Percentiles rank a stretch among this genome's conserved stretches.
Evolutionary conservation across 1,284 basidiomycete genomes (phyloP).

Genomic region (Phenoliferia sp.): DNA sequence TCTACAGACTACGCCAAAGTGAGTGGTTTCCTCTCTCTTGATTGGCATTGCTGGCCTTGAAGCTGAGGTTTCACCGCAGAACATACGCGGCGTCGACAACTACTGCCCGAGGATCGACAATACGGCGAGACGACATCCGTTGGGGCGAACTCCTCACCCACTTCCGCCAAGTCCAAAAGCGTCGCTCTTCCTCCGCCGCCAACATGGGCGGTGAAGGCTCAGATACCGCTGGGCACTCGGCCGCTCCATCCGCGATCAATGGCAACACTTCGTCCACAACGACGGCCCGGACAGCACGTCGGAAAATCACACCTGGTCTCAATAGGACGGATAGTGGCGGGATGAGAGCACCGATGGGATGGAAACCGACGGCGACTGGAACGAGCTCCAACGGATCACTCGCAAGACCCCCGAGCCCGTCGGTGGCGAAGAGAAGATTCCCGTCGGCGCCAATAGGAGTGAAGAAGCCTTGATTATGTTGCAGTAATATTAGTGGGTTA

Average conservation of each 20-base stretch:
- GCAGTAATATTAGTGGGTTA: no score
- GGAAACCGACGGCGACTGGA: neutral
- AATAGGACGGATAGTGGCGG: neutral
- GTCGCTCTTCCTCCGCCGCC: slow-evolving; percentile 8
- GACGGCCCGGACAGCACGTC: neutral
- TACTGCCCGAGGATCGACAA: slow-evolving; percentile 59
- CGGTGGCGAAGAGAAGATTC: neutral
- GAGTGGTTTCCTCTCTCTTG: slow-evolving; percentile 34
- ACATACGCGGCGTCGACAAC: slow-evolving; percentile 32
- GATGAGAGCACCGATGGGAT: slow-evolving; percentile 1
- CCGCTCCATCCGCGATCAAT: neutral
- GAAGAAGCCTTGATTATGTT: neutral
- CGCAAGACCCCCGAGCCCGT: neutral
- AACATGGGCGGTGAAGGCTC: neutral
- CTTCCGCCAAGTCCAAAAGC: slow-evolving; percentile 32
- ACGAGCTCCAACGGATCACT: neutral
- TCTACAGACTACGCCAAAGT: slow-evolving; percentile 79
- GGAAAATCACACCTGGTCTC: neutral
- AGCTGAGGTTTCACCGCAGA: slow-evolving; percentile 11
- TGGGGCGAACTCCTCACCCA: slow-evolving; percentile 86
- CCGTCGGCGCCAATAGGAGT: neutral
- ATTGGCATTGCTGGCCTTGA: neutral
- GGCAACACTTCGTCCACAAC: no score
- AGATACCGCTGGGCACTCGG: neutral
- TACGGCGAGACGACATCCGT: slow-evolving; percentile 59